These are phyloP conservation scores for Powellomyces hirtus DNA, from an alignment of 192 early-diverging fungal species.

Conservation along the genomic window DNA sequence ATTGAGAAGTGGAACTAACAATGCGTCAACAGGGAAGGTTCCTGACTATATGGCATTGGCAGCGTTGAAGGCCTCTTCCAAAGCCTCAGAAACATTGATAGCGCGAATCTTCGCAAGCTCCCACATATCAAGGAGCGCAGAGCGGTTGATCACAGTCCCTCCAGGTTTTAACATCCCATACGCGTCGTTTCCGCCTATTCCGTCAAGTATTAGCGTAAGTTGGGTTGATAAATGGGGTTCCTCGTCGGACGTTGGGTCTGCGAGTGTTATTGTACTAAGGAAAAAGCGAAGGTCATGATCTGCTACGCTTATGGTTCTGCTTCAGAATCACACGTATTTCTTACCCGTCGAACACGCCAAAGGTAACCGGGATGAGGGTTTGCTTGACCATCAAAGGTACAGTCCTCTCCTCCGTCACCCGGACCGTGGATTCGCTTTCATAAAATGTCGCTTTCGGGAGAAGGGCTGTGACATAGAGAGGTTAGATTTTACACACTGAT, in stretches of 20 bases:
- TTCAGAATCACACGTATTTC: no score
- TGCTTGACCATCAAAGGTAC: slow-evolving; percentile 50
- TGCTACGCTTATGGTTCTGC: no score
- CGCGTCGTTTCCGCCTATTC: slow-evolving; percentile 41
- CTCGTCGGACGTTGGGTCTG: slow-evolving; percentile 74
- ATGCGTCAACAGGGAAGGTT: no score
- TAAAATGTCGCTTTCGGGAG: slow-evolving; percentile 69
- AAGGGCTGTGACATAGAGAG: slow-evolving; percentile 46
- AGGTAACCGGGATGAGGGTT: slow-evolving; percentile 57
- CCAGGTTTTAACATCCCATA: slow-evolving; percentile 60
- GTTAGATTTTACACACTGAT: not conserved
- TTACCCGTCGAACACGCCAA: slow-evolving; percentile 67
- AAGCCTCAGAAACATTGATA: not conserved
- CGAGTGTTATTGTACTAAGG: slow-evolving; percentile 38
- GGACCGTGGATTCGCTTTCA: slow-evolving; percentile 55
- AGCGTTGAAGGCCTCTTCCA: not conserved
- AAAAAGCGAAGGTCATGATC: no score
- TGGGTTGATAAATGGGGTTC: slow-evolving; percentile 54
- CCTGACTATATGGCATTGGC: no score
- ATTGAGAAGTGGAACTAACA: no score
- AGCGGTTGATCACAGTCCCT: slow-evolving; percentile 42
- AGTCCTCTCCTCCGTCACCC: slow-evolving; percentile 52
- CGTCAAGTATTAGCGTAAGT: slow-evolving; percentile 61
- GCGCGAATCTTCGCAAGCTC: slow-evolving; percentile 45
- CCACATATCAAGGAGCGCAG: slow-evolving; percentile 47